Percentiles rank a stretch among this genome's conserved stretches.
phyloP scores from a whole-genome alignment of 805 yeast species.

The Schwanniomyces vanrijiae region DNA sequence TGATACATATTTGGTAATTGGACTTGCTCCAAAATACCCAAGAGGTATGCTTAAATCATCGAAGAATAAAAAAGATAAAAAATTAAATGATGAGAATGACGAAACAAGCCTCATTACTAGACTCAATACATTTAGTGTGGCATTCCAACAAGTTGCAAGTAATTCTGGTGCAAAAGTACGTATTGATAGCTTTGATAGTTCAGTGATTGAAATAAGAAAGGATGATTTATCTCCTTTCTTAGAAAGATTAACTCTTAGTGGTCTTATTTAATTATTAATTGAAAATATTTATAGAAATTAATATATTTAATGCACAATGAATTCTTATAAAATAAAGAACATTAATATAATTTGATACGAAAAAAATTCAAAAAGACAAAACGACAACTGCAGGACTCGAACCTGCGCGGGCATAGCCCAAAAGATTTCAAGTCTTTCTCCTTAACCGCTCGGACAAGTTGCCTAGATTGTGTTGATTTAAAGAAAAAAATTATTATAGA shows the following conservation, averaged over 20 bases:
- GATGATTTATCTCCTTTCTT: slow-evolving; percentile 88
- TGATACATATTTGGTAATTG: slow-evolving; percentile 83
- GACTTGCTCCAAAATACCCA: slow-evolving; percentile 82
- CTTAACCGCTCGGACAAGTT: slow-evolving; percentile 50
- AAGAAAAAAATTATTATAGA: too few relatives aligned
- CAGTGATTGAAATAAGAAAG: slow-evolving; percentile 84
- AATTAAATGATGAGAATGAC: slow-evolving; percentile 16
- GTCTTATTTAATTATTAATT: slow-evolving; percentile 30
- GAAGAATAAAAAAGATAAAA: slow-evolving; percentile 30
- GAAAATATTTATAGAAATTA: not conserved
- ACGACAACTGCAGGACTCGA: slow-evolving; percentile 51
- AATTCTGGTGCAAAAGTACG: slow-evolving; percentile 85
- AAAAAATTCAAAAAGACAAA: slow-evolving; percentile 11
- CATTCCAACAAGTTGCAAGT: slow-evolving; percentile 85
- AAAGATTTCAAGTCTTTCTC: slow-evolving; percentile 49
- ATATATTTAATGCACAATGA: not conserved
- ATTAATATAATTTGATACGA: too few relatives aligned
- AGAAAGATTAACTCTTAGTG: slow-evolving; percentile 78
- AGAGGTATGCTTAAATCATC: slow-evolving; percentile 37
- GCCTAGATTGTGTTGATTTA: slow-evolving; percentile 17
- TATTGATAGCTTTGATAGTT: slow-evolving; percentile 92
- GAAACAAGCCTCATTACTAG: slow-evolving; percentile 41
- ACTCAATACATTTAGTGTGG: slow-evolving; percentile 82
- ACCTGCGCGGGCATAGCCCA: slow-evolving; percentile 53
- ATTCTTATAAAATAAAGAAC: not conserved